A percentile compares a stretch with the other conserved stretches of the same genome.
phyloP scores from a whole-genome alignment of 2,329 filamentous ascomycete species.

The Fusarium chaquense region DNA sequence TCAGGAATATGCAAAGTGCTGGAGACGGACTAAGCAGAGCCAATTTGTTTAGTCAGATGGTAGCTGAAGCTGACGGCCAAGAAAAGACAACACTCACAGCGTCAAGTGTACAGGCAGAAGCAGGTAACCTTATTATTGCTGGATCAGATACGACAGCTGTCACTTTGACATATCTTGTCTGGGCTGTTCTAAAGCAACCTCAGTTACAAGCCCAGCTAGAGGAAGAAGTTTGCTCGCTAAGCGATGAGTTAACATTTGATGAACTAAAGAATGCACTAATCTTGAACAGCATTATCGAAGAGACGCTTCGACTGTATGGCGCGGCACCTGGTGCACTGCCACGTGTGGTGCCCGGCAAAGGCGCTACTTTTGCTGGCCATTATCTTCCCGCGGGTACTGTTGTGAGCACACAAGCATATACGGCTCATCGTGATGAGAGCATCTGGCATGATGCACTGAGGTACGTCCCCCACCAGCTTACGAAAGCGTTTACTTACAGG shows the following conservation, averaged over 20 bases:
- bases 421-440: constrained; percentile 15
- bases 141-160: constrained; percentile 28
- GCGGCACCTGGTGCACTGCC: constrained; percentile 31
- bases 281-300: constrained; percentile 27
- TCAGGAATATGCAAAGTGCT: constrained; percentile 4
- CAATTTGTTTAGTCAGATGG: constrained; percentile 7
- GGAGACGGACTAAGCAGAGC: neutral
- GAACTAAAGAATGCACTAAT: constrained; percentile 13
- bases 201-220: constrained; percentile 15
- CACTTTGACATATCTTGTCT: constrained; percentile 29
- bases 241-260: neutral
- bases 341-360: neutral
- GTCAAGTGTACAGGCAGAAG: neutral
- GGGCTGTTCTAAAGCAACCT: constrained; percentile 18
- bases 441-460: neutral
- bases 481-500: fast-evolving
- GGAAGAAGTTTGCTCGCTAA: neutral
- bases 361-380: neutral
- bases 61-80: neutral
- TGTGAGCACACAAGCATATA: constrained; percentile 30
- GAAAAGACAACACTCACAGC: neutral
- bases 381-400: neutral
- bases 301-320: constrained; percentile 29
- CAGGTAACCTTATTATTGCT: constrained; percentile 18
- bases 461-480: neutral